Conservation (phyloP, 2,329 filamentous ascomycete genomes). For the Madurella mycetomatis region DNA sequence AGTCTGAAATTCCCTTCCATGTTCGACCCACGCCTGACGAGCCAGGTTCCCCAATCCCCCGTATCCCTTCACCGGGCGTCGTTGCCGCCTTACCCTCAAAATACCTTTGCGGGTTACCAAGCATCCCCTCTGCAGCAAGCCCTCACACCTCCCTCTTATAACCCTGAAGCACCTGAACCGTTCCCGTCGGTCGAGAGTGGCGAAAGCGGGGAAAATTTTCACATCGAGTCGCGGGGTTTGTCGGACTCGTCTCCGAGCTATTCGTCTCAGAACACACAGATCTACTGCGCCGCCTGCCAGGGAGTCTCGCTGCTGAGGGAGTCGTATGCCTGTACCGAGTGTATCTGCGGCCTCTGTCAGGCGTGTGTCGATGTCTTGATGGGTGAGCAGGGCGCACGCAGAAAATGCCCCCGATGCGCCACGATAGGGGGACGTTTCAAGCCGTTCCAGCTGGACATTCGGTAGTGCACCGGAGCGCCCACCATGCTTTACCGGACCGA, state of each 20-base stretch:
- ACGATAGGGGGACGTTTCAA: constrained; percentile 78
- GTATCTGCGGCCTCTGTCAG: constrained; percentile 87
- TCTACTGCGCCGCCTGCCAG: constrained; percentile 87
- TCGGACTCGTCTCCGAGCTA: constrained; percentile 69
- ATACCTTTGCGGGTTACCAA: constrained; percentile 62
- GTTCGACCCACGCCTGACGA: constrained; percentile 42
- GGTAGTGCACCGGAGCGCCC: constrained; percentile 15
- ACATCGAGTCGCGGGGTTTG: constrained; percentile 62
- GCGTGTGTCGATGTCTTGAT: constrained; percentile 80
- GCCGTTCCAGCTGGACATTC: constrained; percentile 76
- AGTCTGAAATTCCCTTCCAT: constrained; percentile 39
- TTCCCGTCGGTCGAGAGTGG: constrained; percentile 86
- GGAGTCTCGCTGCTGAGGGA: constrained; percentile 71
- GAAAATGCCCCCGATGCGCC: constrained; percentile 74
- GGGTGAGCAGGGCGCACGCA: constrained; percentile 67
- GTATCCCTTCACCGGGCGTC: constrained; percentile 60
- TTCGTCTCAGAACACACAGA: constrained; percentile 72
- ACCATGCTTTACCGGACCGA: too few species aligned
- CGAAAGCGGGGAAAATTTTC: constrained; percentile 66
- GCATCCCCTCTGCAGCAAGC: constrained; percentile 88
- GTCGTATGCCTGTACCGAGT: constrained; percentile 92
- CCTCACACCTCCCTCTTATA: constrained; percentile 74
- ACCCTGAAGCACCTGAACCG: constrained; percentile 65
- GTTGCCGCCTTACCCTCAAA: constrained; percentile 57
- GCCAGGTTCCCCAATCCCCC: constrained; percentile 60